These are phyloP conservation scores for Solanum chilense DNA, from an alignment of 257 asterid species.

Conservation along the genomic window DNA sequence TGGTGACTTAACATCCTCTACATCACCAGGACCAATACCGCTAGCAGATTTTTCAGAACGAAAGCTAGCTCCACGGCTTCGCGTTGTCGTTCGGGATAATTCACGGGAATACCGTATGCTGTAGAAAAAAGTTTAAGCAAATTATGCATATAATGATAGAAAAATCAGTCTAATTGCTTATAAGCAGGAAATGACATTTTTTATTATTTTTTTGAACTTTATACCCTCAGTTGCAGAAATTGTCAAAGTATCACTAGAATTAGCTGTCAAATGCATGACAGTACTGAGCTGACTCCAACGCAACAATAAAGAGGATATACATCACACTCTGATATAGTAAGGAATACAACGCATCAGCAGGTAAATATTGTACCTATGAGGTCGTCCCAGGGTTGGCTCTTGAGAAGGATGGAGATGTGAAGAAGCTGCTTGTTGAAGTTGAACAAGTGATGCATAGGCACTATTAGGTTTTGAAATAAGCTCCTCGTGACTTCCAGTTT, in stretches of 20 bases:
- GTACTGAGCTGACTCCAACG: background rate
- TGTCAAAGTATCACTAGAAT: background rate
- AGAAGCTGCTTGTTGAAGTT: slow-evolving; percentile 73
- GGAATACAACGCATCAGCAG: background rate
- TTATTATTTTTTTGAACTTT: background rate
- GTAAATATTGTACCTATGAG: slow-evolving; percentile 39
- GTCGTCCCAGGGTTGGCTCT: slow-evolving; percentile 44
- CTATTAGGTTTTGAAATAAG: slow-evolving; percentile 69
- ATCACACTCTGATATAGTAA: background rate
- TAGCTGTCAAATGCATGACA: background rate
- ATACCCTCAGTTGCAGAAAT: background rate
- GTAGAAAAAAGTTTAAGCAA: background rate
- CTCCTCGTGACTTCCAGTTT: slow-evolving; percentile 87
- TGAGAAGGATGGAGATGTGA: slow-evolving; percentile 56
- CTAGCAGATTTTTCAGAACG: slow-evolving; percentile 77
- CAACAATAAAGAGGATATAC: background rate
- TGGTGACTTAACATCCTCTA: slow-evolving; percentile 26
- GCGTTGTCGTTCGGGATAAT: slow-evolving; percentile 63
- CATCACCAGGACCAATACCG: slow-evolving; percentile 56
- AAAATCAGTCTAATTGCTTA: background rate
- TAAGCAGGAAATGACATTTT: background rate
- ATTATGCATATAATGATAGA: background rate
- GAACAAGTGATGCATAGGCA: slow-evolving; percentile 79
- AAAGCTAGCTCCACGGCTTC: slow-evolving; percentile 87
- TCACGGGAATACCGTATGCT: slow-evolving; percentile 66